Evolutionary conservation across 2,329 filamentous ascomycete genomes (phyloP).

Genomic region (Madurella mycetomatis): DNA sequence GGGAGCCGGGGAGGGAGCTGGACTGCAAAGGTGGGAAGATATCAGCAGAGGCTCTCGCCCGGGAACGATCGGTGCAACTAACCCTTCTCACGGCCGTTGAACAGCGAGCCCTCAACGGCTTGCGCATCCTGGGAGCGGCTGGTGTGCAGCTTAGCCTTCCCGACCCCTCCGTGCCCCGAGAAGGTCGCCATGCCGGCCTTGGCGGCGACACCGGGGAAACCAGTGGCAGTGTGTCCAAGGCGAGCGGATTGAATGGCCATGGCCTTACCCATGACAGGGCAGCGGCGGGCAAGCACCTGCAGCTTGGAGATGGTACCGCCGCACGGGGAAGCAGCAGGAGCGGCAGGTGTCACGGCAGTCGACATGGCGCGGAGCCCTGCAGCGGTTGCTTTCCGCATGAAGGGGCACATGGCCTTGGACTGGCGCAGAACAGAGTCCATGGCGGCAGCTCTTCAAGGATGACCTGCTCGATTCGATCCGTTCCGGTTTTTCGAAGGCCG

Average conservation of each 20-base stretch:
- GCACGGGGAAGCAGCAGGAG: slow-evolving; percentile 59
- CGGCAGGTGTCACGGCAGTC: slow-evolving; percentile 54
- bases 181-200: slow-evolving; percentile 49
- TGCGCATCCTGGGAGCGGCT: slow-evolving; percentile 72
- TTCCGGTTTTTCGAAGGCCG: too few species aligned
- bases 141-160: slow-evolving; percentile 76
- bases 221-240: slow-evolving; percentile 39
- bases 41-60: slow-evolving; percentile 11
- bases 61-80: slow-evolving; percentile 23
- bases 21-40: slow-evolving; percentile 24
- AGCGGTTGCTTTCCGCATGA: slow-evolving; percentile 90
- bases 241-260: slow-evolving; percentile 76
- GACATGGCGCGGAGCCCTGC: slow-evolving; percentile 87
- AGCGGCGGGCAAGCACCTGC: slow-evolving; percentile 88
- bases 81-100: slow-evolving; percentile 48
- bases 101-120: slow-evolving; percentile 58
- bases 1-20: slow-evolving; percentile 33
- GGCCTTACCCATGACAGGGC: slow-evolving; percentile 98
- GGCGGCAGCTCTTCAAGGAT: neutral
- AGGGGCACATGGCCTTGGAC: slow-evolving; percentile 95
- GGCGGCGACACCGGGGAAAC: slow-evolving; percentile 38
- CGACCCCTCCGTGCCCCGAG: slow-evolving; percentile 47
- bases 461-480: neutral
- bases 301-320: slow-evolving; percentile 96
- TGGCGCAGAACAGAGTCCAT: slow-evolving; percentile 97